Base-by-base conservation (phyloP, 1,284 basidiomycete genomes). In the Heterobasidion irregulare region DNA sequence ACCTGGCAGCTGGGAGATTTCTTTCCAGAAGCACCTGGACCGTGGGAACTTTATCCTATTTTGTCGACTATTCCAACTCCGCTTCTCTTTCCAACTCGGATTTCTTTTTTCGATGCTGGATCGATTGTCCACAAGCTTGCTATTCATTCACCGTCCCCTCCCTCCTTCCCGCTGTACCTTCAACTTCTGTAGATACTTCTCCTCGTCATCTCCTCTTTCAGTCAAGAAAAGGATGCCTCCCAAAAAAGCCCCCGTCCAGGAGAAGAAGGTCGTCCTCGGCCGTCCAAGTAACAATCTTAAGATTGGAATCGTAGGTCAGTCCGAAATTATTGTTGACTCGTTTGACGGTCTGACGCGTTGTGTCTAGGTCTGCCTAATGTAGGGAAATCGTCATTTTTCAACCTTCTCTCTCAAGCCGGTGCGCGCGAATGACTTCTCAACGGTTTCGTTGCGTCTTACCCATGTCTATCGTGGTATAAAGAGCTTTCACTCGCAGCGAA, bases 401-500 rank as follows among this genome's bases (percentile, higher is more conserved):
- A 99, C 73, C 88, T 83, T 48, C 83, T 99, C 55, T 95, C 97
- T 54, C 87, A 98, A 69, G 92, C 90, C 60, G 91, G 91, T 82
- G 53, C 52, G 75, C 65, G 35, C 53, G 32, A 13, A 32, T 26
- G 26, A 26, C 4, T 26, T 26, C 26, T 5, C 26, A 26, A 26
- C 26, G 26, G 26, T 26, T 26, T 26, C 26, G 6, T 26, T 5
- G 26, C 26, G 26, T 26, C 26, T 26, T 26, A 26, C 26, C n/a
- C 38, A 41, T 41, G 6, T 47, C 46, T 52, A 54, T 38, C 53
- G 26, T n/a, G 44, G 48, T 45, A 56, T 12, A 36, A 60, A 94
- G 90, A 98, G 73, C 82, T 98, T n/a, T 96, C 92, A 63, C 96
- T 97, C 72, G 87, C 93, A 48, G 94, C 94, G 72, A 99, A 99